Evolutionary conservation across 2,329 filamentous ascomycete genomes (phyloP).

Genomic region (Phoma sp.): DNA sequence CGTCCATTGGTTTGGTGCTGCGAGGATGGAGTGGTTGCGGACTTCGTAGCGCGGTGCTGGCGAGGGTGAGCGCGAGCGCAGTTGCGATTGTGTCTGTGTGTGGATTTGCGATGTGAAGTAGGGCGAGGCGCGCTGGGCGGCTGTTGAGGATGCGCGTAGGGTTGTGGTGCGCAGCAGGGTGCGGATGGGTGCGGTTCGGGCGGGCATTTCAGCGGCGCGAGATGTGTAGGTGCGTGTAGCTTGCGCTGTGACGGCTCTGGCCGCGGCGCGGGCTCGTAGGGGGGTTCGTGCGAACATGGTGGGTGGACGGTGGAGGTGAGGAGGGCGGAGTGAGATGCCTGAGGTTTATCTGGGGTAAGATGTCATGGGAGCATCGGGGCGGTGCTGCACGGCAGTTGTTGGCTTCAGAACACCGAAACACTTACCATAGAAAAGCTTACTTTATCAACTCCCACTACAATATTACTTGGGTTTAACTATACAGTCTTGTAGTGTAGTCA

Average conservation of each 20-base stretch:
- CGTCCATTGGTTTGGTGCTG: constrained; percentile 41
- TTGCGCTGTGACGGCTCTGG: constrained; percentile 14
- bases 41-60: constrained; percentile 36
- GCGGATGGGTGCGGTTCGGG: constrained; percentile 34
- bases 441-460: too few relatives aligned
- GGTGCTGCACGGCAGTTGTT: constrained; percentile 7
- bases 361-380: constrained; percentile 14
- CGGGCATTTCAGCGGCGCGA: constrained; percentile 32
- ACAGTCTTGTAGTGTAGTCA: too few relatives aligned
- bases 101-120: constrained; percentile 31
- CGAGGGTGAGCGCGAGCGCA: constrained; percentile 32
- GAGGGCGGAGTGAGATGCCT: constrained; percentile 8
- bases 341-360: constrained; percentile 16
- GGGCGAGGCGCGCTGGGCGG: constrained; percentile 30
- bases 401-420: constrained; percentile 2
- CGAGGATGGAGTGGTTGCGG: constrained; percentile 34
- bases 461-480: too few relatives aligned
- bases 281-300: constrained; percentile 15
- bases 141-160: constrained; percentile 34
- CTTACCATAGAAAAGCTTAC: too few relatives aligned
- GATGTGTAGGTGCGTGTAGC: constrained; percentile 23
- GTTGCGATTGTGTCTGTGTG: constrained; percentile 15
- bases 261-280: constrained; percentile 4
- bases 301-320: not conserved
- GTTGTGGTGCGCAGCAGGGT: constrained; percentile 39